Evolutionary conservation across 140 eudicot species (phyloP).

Genomic region (Senecio squalidus): DNA sequence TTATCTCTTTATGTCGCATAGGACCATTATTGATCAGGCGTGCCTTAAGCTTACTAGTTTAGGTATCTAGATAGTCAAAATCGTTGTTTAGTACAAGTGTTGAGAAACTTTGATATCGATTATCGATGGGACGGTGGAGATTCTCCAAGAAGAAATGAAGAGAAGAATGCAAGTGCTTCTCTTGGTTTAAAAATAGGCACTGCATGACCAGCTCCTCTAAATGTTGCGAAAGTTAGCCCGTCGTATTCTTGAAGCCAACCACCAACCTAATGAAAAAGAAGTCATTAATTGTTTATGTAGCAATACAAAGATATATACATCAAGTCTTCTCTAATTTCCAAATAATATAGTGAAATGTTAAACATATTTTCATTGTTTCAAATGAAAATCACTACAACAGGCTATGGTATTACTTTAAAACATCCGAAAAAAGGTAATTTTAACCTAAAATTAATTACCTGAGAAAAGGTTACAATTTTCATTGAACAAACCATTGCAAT

Average conservation of each 20-base stretch:
- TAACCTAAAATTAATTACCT: too few species aligned
- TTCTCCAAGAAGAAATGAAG: constrained; percentile 65
- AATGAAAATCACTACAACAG: too few species aligned
- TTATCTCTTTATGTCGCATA: constrained; percentile 5
- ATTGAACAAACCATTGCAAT: too few species aligned
- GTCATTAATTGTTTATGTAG: not conserved
- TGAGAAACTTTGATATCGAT: constrained; percentile 8
- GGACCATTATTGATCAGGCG: constrained; percentile 9
- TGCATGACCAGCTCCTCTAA: constrained; percentile 97
- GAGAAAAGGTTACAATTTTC: too few species aligned
- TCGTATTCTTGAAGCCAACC: constrained; percentile 92
- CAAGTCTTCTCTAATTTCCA: too few species aligned
- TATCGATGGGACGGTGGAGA: constrained; percentile 67
- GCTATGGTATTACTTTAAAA: too few species aligned
- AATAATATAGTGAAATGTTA: too few species aligned
- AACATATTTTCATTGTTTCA: too few species aligned
- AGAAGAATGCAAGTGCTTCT: constrained; percentile 81
- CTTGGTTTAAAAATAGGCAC: constrained; percentile 85
- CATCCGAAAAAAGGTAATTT: too few species aligned
- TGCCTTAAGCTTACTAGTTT: constrained; percentile 6
- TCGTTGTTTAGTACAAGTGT: constrained; percentile 13
- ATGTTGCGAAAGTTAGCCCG: constrained; percentile 90
- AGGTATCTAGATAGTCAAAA: constrained; percentile 19
- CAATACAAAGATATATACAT: not conserved
- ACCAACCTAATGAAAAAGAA: constrained; percentile 46